Evolutionary conservation across 352 stramenopile species (phyloP), one percentile per base, ranked within the genome.

Genomic region (Pythium pectinolyticum): DNA sequence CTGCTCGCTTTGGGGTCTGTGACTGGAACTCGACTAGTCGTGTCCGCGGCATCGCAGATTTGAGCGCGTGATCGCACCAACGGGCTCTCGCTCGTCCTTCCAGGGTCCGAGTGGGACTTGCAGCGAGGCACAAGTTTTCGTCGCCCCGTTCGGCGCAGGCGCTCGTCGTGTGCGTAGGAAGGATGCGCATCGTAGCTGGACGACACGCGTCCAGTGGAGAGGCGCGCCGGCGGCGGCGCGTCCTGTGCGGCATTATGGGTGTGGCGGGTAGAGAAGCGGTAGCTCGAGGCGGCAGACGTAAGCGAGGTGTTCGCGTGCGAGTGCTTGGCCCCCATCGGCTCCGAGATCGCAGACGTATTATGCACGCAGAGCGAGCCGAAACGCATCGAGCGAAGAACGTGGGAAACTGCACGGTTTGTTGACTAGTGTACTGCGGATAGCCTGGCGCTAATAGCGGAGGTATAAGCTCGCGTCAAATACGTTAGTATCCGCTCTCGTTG

Each of bases 31-130:
- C 17, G 8, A 7, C 52, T 32, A 12, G 22, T 50, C 10, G 28
- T 17, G 28, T 34, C 9, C 25, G 31, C 7, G 25, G 48, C 19
- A 5, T 58, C 48, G 61, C 46, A 59, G 25, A 35, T 8, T 46
- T 62, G 53, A 31, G 55, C 61, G 5, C 49, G 47, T 14, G 53
- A 52, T 37, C 34, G 57, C 20, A 49, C 15, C 28, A 40, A 47
- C 61, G 31, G 27, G 48, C 32, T n/a, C 15, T 59, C 41, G 51
- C 49, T 69, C 25, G 46, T 45, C 25, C 30, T 20, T 25, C 19
- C 48, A 7, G 62, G 62, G 11, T 63, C 53, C 22, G 62, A 69
- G 49, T 63, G 39, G 0, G 62, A 58, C 39, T 69, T 69, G 39
- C 37, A 35, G 22, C 62, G 46, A 22, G 51, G 46, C 15, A 43